phyloP scores from a whole-genome alignment of 2,329 filamentous ascomycete genomes.

The Ilyonectria robusta region DNA sequence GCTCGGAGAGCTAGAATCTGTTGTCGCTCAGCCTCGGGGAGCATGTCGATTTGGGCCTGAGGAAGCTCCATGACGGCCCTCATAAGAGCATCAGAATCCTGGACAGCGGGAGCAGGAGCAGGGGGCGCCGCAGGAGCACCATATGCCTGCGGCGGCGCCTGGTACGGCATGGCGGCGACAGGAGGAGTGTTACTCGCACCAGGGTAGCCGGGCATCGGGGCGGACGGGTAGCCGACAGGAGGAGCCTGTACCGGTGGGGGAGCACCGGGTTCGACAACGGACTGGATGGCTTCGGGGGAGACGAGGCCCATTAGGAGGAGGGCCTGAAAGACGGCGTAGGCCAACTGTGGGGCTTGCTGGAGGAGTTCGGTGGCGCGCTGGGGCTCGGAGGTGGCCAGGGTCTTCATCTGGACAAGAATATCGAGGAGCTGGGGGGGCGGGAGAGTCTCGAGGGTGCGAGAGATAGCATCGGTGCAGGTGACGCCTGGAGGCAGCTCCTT shows the following conservation, averaged over 20 bases:
- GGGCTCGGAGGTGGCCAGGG: constrained; percentile 85
- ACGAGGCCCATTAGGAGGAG: constrained; percentile 94
- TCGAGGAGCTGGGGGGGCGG: constrained; percentile 92
- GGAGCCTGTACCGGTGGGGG: constrained; percentile 52
- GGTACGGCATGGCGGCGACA: constrained; percentile 61
- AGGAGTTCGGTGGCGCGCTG: constrained; percentile 88
- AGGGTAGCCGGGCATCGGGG: constrained; percentile 54
- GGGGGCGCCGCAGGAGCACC: constrained; percentile 51
- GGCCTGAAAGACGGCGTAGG: constrained; percentile 95
- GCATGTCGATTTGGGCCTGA: constrained; percentile 82
- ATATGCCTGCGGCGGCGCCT: constrained; percentile 60
- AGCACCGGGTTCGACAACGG: constrained; percentile 78
- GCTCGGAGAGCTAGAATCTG: constrained; percentile 86
- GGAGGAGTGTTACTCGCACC: constrained; percentile 64
- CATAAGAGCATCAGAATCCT: constrained; percentile 81
- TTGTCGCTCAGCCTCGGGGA: constrained; percentile 80
- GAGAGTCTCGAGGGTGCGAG: constrained; percentile 87
- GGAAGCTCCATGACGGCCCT: constrained; percentile 86
- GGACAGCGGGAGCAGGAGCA: constrained; percentile 53
- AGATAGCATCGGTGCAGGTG: constrained; percentile 91
- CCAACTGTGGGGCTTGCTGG: constrained; percentile 89
- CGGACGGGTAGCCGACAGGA: constrained; percentile 52
- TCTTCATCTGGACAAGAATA: constrained; percentile 95
- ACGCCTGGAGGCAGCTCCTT: constrained; percentile 87
- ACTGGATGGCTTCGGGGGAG: constrained; percentile 84